Evolutionary conservation across 225 moss, liverwort and hornwort genomes (phyloP).

Genomic region (Sphagnum contortum): DNA sequence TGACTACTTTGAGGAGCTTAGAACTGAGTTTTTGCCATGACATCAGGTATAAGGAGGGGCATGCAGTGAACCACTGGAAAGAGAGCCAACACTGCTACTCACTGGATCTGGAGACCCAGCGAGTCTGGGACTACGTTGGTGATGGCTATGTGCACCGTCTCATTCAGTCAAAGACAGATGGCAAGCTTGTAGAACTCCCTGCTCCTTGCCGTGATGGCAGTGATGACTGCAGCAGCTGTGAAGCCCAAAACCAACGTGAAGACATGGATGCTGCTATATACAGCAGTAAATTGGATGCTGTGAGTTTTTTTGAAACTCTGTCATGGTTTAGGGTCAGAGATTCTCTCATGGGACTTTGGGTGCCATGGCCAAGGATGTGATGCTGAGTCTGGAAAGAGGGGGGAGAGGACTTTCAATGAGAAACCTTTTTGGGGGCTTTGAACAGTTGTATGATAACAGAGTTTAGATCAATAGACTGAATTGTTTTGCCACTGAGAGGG

Average conservation of each 20-base stretch:
- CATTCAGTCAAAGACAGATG: slow-evolving; percentile 93
- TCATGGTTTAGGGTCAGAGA: neutral
- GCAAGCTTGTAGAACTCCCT: slow-evolving; percentile 89
- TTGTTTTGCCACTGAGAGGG: too few relatives aligned
- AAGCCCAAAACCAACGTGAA: slow-evolving; percentile 54
- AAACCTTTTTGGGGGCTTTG: too few relatives aligned
- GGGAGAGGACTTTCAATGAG: too few relatives aligned
- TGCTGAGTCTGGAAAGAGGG: too few relatives aligned
- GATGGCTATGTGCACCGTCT: slow-evolving; percentile 96
- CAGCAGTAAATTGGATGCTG: slow-evolving; percentile 81
- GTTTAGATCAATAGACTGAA: too few relatives aligned
- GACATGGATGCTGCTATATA: slow-evolving; percentile 73
- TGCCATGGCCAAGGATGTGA: too few relatives aligned
- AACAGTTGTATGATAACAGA: too few relatives aligned
- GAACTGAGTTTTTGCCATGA: too few relatives aligned
- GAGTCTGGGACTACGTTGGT: slow-evolving; percentile 98
- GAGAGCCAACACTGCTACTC: slow-evolving; percentile 94
- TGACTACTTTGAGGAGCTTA: too few relatives aligned
- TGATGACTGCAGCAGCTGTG: slow-evolving; percentile 93
- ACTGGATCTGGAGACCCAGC: slow-evolving; percentile 89
- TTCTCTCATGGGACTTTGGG: too few relatives aligned
- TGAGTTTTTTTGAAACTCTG: slow-evolving; percentile 20
- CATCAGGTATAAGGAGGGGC: slow-evolving; percentile 84
- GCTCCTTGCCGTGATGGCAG: slow-evolving; percentile 87
- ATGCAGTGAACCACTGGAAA: slow-evolving; percentile 96